Conservation (phyloP, 2,329 filamentous ascomycete genomes). For the Mariannaea elegans region DNA sequence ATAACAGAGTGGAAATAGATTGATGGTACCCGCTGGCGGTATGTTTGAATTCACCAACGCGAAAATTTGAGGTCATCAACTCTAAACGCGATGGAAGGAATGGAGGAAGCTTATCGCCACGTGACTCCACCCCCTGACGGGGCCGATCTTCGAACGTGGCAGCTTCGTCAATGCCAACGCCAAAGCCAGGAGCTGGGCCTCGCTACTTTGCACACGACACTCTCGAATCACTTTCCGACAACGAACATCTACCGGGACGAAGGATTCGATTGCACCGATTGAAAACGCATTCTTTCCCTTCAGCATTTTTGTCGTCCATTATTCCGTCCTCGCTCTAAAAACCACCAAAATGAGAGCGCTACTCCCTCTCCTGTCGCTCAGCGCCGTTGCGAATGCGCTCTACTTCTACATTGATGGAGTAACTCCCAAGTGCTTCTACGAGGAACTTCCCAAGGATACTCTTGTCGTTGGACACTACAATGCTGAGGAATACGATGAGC, state of each 20-base stretch:
- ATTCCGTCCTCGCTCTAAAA: background rate
- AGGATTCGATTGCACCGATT: constrained; percentile 27
- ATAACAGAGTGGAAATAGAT: constrained; percentile 6
- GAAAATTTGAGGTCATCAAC: constrained; percentile 22
- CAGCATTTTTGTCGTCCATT: background rate
- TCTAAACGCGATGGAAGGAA: constrained; percentile 19
- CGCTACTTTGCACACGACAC: constrained; percentile 22
- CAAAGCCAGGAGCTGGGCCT: constrained; percentile 27
- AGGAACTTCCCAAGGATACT: constrained; percentile 97
- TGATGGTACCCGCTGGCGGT: constrained; percentile 12
- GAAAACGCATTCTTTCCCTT: constrained; percentile 9
- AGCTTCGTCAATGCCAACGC: constrained; percentile 49
- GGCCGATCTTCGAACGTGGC: constrained; percentile 61
- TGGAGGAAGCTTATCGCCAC: constrained; percentile 39
- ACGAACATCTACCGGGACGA: constrained; percentile 18
- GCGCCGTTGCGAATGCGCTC: constrained; percentile 76
- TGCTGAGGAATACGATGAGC: constrained; percentile 83
- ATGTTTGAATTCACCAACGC: constrained; percentile 9
- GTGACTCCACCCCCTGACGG: constrained; percentile 47
- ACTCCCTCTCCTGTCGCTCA: constrained; percentile 72
- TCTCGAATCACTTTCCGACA: background rate
- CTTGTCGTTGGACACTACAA: constrained; percentile 93
- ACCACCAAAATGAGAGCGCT: constrained; percentile 63
- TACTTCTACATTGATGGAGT: constrained; percentile 95
- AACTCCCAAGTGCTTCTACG: constrained; percentile 93